Base-by-base conservation (phyloP, 2,329 filamentous ascomycete species). In the Trichoderma arundinaceum region DNA sequence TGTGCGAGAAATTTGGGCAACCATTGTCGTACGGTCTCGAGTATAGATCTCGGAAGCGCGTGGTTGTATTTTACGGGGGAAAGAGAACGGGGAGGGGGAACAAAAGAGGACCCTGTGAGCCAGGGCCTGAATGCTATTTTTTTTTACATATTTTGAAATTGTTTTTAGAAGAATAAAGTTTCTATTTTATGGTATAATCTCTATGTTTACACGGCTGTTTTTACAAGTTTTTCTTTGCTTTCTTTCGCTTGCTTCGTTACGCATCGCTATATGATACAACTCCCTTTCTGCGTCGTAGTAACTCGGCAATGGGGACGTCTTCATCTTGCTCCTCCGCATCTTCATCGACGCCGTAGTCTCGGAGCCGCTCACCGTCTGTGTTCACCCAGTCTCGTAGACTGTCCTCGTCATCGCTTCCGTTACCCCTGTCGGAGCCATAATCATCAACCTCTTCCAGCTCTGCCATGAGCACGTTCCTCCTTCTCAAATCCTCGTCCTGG, bases 291-390 rank as follows among this genome's bases (percentile, higher is more conserved):
- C 87, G 80, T 54, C 86, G 79, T 51, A 93, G 77, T 13, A 94
- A 71, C 73, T 92, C 88, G 4, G 85, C 87, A 46, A 94, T 77
- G 0, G 91, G 91, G 13, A 94, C 78, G 71, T 93, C 88, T 1
- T 86, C 83, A 15, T 85, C 83, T 3, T 68, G 49, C 8, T 68
- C 67, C 65, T 92, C 89, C 0, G 84, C 85, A 13, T 91, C 90
- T 72, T 92, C 90, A 70, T 94, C 92, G 0, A 95, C 91, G 1
- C 92, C 92, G 72, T 89, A 95, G 72, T 95, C 92, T 48, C 85
- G 82, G 57, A 95, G 77, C 39, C 87, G 81, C 73, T 94, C 90
- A 1, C 91, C 92, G 60, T 94, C 91, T 0, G 86, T 83, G 70
- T 94, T 94, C 0, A 83, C 86, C 91, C 91, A 95, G 5, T 80